Percentiles rank a stretch among this genome's conserved stretches.
Evolutionary conservation across 257 asterid genomes (phyloP).

Genomic region (Knoxia roxburghii): DNA sequence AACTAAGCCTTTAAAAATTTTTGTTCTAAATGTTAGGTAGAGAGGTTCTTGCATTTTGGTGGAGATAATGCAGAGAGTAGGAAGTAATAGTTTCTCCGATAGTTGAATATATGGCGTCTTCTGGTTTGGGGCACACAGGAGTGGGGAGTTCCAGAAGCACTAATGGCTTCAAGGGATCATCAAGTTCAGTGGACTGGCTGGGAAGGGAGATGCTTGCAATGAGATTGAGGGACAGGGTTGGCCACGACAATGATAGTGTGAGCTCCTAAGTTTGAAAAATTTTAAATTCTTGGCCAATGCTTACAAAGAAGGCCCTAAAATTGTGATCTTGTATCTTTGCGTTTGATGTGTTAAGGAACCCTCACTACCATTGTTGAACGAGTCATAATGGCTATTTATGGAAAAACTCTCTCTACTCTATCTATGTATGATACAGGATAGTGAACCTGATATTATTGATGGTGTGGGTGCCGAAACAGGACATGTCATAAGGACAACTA

Average conservation of each 20-base stretch:
- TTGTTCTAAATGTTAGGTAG: constrained; percentile 33
- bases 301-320: neutral
- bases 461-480: constrained; percentile 97
- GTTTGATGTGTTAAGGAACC: neutral
- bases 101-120: constrained; percentile 32
- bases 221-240: constrained; percentile 82
- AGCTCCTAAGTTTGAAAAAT: constrained; percentile 20
- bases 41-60: constrained; percentile 31
- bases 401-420: constrained; percentile 4
- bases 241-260: constrained; percentile 78
- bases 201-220: constrained; percentile 94
- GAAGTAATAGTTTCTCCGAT: constrained; percentile 18
- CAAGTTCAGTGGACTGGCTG: constrained; percentile 95
- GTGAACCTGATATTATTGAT: constrained; percentile 86
- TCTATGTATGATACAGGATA: constrained; percentile 56
- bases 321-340: constrained; percentile 1
- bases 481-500: constrained; percentile 76
- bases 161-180: constrained; percentile 59
- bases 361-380: neutral
- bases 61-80: constrained; percentile 24
- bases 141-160: constrained; percentile 45
- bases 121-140: constrained; percentile 42
- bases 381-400: neutral
- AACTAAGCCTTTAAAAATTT: neutral
- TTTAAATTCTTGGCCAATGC: constrained; percentile 1